Conservation (phyloP, 352 stramenopile species). For the Thalassiosira mediterranea region DNA sequence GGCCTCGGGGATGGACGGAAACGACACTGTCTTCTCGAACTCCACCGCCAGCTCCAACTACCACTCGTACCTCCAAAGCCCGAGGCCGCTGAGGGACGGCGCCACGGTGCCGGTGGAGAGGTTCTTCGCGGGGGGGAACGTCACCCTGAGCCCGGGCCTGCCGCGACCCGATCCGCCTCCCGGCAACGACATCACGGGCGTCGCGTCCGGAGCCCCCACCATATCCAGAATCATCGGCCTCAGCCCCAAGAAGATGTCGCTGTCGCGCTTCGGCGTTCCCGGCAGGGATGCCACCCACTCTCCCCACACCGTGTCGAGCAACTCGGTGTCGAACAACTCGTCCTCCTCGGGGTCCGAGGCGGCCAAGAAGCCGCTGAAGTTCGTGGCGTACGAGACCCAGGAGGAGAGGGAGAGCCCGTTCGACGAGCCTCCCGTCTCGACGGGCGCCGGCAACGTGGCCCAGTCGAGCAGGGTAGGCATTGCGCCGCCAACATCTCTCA, state of each 20-base stretch:
- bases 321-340: conserved; percentile 20
- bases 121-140: conserved; percentile 32
- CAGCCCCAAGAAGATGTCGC: conserved; percentile 24
- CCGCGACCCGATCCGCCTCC: background rate
- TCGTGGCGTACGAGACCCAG: conserved; percentile 22
- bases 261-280: background rate
- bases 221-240: conserved; percentile 30
- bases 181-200: no score
- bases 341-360: conserved; percentile 7
- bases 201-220: conserved; percentile 1
- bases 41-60: conserved; percentile 45
- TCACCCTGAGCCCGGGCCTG: conserved; percentile 16
- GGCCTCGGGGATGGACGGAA: conserved; percentile 24
- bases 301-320: conserved; percentile 28
- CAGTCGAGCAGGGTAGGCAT: background rate
- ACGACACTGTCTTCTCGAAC: conserved; percentile 45
- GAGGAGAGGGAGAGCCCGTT: conserved; percentile 28
- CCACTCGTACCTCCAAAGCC: conserved; percentile 25
- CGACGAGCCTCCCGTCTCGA: conserved; percentile 32
- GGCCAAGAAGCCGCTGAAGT: conserved; percentile 30
- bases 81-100: conserved; percentile 29
- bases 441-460: no score
- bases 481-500: conserved; percentile 9
- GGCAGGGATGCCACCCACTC: conserved; percentile 24
- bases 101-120: conserved; percentile 29